A percentile compares a stretch with the other conserved stretches of the same genome.
Conservation (phyloP, 495 filamentous ascomycete genomes). For the Baudoinia panamericana region DNA sequence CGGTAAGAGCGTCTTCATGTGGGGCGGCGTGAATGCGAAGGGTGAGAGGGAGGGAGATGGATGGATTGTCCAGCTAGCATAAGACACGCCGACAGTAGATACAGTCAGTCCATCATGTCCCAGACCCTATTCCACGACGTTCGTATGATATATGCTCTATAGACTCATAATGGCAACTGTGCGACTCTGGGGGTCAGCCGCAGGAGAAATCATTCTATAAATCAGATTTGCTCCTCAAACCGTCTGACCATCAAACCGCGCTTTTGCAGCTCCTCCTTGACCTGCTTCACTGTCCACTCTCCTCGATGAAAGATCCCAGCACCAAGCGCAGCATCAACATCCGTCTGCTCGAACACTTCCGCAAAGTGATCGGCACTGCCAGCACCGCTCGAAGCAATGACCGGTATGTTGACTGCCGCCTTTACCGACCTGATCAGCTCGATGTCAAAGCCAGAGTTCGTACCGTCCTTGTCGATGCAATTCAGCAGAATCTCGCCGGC, state of each 20-base stretch:
- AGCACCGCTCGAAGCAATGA: conserved; percentile 90
- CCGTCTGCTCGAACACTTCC: conserved; percentile 76
- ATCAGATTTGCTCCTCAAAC: conserved; percentile 45
- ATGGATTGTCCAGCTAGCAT: conserved; percentile 37
- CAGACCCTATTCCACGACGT: too few relatives aligned
- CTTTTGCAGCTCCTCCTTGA: conserved; percentile 69
- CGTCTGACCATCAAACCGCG: conserved; percentile 62
- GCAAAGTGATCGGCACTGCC: conserved; percentile 80
- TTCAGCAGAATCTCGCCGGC: conserved; percentile 89
- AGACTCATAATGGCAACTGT: too few relatives aligned
- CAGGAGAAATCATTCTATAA: too few relatives aligned
- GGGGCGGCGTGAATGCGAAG: conserved; percentile 39
- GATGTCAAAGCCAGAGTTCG: conserved; percentile 87
- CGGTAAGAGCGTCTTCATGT: conserved; percentile 36
- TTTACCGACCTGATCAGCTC: conserved; percentile 87
- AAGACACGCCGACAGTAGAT: too few relatives aligned
- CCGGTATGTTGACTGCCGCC: conserved; percentile 67
- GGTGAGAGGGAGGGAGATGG: conserved; percentile 40
- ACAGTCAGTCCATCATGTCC: too few relatives aligned
- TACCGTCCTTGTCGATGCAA: conserved; percentile 94
- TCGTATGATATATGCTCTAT: too few relatives aligned
- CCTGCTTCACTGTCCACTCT: conserved; percentile 86
- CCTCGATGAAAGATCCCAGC: conserved; percentile 96
- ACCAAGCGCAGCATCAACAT: conserved; percentile 82
- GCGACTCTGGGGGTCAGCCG: too few relatives aligned